Evolutionary conservation across 1,284 basidiomycete species (phyloP), one percentile per base, ranked within the genome.

Genomic region (Volvariella volvacea): DNA sequence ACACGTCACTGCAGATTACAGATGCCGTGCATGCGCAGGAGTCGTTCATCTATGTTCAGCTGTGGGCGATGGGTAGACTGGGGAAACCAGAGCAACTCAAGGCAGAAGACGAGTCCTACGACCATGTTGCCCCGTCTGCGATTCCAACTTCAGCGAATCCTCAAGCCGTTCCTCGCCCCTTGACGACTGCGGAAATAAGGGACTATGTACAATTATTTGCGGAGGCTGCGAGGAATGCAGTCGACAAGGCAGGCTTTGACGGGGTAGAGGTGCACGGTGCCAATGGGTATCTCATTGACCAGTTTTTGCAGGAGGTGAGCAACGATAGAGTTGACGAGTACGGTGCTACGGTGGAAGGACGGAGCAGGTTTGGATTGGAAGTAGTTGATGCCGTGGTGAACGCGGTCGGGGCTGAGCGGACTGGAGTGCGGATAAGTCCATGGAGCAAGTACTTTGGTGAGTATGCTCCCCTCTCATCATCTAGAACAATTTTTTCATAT

Each of bases 241-340:
- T 73, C 0, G 22, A 58, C 12, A 42, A 57, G 10, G 71, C 73
- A 2, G 74, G 71, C 2, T 76, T 74, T 45, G 73, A 76, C 45
- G 74, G 72, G 1, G 63, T 69, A 7, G 67, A 70, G 47, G 46
- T 70, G 1, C 68, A 70, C 42, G 53, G 45, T 2, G 62, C 63
- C 10, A 64, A 67, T 45, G 69, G 71, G 3, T 71, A 67, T 44
- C 55, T 73, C 7, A 38, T 70, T 16, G 68, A 71, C 49, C 67
- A 71, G 50, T 71, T 69, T 54, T 41, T 68, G 16, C 67, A 74
- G 49, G 62, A 67, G 30, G 52, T 61, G 3, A 52, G 62, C 32
- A 80, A 80, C 60, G 58, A 68, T 19, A 65, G 78, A 32, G 73
- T 68, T 8, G 80, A 83, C 55, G 57, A 62, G 25, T 82, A 76